Percentiles rank a stretch among this genome's conserved stretches.
Evolutionary conservation across 768 basidiomycete species (phyloP).

Genomic region (Lactifluus echinatus): DNA sequence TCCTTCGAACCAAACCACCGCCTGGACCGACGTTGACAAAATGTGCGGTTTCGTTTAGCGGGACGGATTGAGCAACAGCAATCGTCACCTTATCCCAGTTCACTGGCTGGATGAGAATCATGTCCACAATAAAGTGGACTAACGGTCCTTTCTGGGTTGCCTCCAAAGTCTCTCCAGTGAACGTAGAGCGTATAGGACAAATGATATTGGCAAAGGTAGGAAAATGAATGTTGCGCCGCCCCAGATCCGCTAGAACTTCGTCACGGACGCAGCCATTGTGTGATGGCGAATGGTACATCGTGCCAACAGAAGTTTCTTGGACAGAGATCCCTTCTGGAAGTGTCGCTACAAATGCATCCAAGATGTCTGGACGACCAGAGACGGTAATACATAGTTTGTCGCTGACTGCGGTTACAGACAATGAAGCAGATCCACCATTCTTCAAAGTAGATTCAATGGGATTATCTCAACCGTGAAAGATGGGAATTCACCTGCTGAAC

Average conservation of each 20-base stretch:
- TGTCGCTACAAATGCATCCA: conserved; percentile 35
- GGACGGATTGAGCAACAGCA: conserved; percentile 19
- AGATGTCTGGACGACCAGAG: conserved; percentile 47
- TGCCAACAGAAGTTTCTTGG: conserved; percentile 38
- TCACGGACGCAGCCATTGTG: conserved; percentile 29
- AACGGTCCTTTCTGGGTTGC: background rate
- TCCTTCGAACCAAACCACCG: conserved; percentile 30
- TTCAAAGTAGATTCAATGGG: conserved; percentile 21
- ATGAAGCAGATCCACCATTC: conserved; percentile 12
- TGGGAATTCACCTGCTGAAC: conserved; percentile 19
- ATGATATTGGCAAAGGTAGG: conserved; percentile 39
- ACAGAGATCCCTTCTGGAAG: conserved; percentile 31
- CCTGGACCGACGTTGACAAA: conserved; percentile 47
- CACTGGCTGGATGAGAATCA: conserved; percentile 17
- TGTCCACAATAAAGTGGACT: conserved; percentile 14
- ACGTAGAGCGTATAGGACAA: conserved; percentile 17
- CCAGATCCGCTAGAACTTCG: conserved; percentile 38
- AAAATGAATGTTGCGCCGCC: conserved; percentile 39
- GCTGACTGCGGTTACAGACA: conserved; percentile 46
- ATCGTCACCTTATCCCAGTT: conserved; percentile 41
- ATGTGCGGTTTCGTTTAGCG: conserved; percentile 24
- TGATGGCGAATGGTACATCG: conserved; percentile 44
- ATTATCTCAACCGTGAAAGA: background rate
- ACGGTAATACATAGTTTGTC: conserved; percentile 42
- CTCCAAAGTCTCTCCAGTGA: conserved; percentile 12